These are phyloP conservation scores for Nakazawaea wyomingensis DNA, from an alignment of 805 yeast species.

Conservation along the genomic window DNA sequence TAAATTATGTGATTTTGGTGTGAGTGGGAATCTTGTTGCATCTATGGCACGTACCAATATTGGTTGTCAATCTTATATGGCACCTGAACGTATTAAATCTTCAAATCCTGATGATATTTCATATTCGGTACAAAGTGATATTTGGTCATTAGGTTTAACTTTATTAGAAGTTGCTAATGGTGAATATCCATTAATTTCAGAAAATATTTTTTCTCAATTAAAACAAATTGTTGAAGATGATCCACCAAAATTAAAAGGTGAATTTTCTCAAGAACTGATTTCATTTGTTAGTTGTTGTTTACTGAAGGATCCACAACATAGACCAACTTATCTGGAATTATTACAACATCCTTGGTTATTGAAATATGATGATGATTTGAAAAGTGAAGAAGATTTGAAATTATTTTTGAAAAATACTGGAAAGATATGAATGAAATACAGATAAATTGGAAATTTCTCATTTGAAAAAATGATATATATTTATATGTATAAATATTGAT, in stretches of 20 bases:
- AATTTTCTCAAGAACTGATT: constrained; percentile 71
- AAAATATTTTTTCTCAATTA: constrained; percentile 87
- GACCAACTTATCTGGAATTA: constrained; percentile 78
- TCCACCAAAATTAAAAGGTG: constrained; percentile 63
- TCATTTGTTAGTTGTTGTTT: constrained; percentile 75
- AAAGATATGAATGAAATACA: too few species aligned
- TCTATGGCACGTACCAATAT: constrained; percentile 92
- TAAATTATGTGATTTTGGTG: constrained; percentile 94
- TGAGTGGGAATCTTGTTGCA: constrained; percentile 90
- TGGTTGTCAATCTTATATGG: constrained; percentile 98
- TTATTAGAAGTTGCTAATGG: constrained; percentile 88
- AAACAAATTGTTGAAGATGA: constrained; percentile 97
- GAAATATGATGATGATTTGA: constrained; percentile 37
- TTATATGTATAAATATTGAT: too few species aligned
- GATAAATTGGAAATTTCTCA: too few species aligned
- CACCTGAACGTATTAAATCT: constrained; percentile 89
- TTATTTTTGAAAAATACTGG: constrained; percentile 12
- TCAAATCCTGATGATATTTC: constrained; percentile 68
- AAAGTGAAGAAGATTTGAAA: constrained; percentile 23
- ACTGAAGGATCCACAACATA: constrained; percentile 69
- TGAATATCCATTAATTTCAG: constrained; percentile 93
- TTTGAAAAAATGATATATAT: too few species aligned
- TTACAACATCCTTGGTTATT: constrained; percentile 81
- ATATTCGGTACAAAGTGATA: constrained; percentile 89
- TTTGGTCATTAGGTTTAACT: constrained; percentile 91